Base-by-base conservation (phyloP, 2,329 filamentous ascomycete species). In the Nigrograna mackinnonii region DNA sequence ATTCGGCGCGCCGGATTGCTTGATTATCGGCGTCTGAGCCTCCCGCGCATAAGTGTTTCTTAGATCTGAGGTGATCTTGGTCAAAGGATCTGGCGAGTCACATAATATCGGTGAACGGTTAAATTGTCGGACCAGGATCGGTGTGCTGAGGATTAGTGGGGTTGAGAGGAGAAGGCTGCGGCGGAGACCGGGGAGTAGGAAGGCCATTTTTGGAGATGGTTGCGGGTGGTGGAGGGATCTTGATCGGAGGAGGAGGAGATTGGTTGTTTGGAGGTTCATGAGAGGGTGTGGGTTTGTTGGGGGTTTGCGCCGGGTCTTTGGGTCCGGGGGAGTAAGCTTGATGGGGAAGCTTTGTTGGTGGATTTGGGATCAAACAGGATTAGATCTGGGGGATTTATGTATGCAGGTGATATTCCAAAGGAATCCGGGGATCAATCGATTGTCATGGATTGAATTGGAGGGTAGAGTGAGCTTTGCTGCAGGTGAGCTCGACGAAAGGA, bases 1-100 rank as follows among this genome's bases (percentile, higher is more conserved):
- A 45, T 76, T 77, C 18, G 70, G 48, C 1, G 62, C 56, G 2
- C 72, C 72, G 11, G 62, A 65, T 19, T 65, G 54, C 31, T 64
- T 63, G 44, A 61, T 59, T 2, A 73, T 49, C 1, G 72, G 72
- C 12, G 62, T 66, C 42, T 57, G 58, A 1, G 71, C 70, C 44
- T 74, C 67, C 6, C 49, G 49, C 22, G 68, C 50, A 31, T 74
- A 74, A 21, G 65, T 54, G 36, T 39, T 50, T 3, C 46, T 49
- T n/a, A 66, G 41, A 31, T 61, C 60, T 1, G 65, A 65, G 48
- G 66, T 73, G 34, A 73, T 67, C 51, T 67, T 71, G 1, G 67
- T 56, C 11, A 64, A 47, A 1, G 58, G 57, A 20, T 65, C 45
- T 33, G 62, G 50, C 4, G 55, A 50, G 49, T 73, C 71, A 46